A percentile compares a stretch with the other conserved stretches of the same genome.
phyloP scores from a whole-genome alignment of 1,284 basidiomycete genomes.

The Leucoagaricus sp. region DNA sequence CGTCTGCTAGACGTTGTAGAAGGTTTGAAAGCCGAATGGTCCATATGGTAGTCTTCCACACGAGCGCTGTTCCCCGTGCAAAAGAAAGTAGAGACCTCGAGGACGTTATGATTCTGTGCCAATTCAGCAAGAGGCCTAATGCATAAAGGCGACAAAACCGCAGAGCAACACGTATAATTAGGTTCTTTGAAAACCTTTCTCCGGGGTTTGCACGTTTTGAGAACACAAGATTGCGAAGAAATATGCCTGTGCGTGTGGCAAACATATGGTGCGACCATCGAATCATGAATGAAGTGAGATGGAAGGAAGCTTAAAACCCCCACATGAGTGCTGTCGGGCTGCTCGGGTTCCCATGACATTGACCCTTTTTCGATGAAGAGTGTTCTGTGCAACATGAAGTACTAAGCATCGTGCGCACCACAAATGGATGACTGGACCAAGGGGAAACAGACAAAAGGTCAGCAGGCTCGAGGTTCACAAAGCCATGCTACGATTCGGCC shows the following conservation, averaged over 20 bases:
- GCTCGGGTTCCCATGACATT: conserved; percentile 8
- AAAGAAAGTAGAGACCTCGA: background rate
- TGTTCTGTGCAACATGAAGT: background rate
- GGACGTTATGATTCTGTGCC: background rate
- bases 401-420: background rate
- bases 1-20: background rate
- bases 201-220: background rate
- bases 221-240: background rate
- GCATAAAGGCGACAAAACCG: background rate
- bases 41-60: background rate
- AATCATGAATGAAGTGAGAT: background rate
- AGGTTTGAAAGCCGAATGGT: background rate
- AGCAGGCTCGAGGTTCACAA: background rate
- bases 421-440: background rate
- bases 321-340: background rate
- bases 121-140: background rate
- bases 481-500: background rate
- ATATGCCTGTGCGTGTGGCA: background rate
- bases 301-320: background rate
- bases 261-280: conserved; percentile 2
- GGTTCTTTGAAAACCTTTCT: background rate
- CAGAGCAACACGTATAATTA: background rate
- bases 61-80: background rate
- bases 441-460: background rate
- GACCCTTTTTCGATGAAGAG: background rate